These are phyloP conservation scores for Aspergillus coremiiformis DNA, from an alignment of 495 filamentous ascomycete genomes.

Conservation along the genomic window DNA sequence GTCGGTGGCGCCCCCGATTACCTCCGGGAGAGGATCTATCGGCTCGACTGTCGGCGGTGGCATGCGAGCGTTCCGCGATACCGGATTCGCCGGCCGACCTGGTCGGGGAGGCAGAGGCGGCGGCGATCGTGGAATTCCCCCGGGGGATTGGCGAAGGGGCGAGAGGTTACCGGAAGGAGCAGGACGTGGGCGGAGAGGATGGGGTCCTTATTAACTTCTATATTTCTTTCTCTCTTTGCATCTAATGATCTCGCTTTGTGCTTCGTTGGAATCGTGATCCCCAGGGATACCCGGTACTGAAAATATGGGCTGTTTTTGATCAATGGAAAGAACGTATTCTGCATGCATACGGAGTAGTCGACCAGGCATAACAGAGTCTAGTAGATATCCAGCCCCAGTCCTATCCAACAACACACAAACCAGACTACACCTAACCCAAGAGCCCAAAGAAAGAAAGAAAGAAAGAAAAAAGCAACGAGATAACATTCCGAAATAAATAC, in stretches of 20 bases:
- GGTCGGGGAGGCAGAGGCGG: conserved; percentile 27
- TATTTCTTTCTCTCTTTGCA: not conserved
- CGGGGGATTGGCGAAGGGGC: conserved; percentile 40
- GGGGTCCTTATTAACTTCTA: conserved; percentile 33
- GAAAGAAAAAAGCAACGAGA: not conserved
- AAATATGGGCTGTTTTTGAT: not conserved
- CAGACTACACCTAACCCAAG: no score
- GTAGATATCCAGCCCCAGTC: no score
- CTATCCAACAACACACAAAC: no score
- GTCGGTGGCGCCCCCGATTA: conserved; percentile 53
- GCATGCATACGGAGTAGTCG: not conserved
- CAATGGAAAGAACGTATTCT: not conserved
- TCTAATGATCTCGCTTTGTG: conserved; percentile 2
- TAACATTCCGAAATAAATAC: conserved; percentile 35
- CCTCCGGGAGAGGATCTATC: conserved; percentile 24
- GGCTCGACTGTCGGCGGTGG: conserved; percentile 24
- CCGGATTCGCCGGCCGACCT: conserved; percentile 31
- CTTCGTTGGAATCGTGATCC: conserved; percentile 10
- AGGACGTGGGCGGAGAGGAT: conserved; percentile 33
- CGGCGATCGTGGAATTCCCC: conserved; percentile 25
- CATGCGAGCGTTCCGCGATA: conserved; percentile 44
- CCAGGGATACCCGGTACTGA: conserved; percentile 11
- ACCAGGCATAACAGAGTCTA: no score
- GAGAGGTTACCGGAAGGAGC: conserved; percentile 35
- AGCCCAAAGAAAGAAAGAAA: not conserved